Percentiles rank a stretch among this genome's conserved stretches.
These are phyloP conservation scores for Botryotinia globosa DNA, from an alignment of 2,329 filamentous ascomycete genomes.

Conservation along the genomic window DNA sequence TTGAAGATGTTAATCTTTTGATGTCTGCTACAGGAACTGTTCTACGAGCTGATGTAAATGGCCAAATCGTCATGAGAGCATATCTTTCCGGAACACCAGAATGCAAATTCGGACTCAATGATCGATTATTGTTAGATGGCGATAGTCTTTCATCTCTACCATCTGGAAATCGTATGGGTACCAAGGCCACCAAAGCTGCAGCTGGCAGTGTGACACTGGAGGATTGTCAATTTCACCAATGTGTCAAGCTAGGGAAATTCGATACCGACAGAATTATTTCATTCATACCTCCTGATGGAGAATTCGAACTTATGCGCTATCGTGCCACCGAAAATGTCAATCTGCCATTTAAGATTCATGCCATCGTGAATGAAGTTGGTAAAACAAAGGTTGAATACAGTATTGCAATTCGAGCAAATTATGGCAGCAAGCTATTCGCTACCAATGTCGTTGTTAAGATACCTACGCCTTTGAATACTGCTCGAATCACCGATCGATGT, in stretches of 20 bases:
- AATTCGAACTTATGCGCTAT: conserved; percentile 98
- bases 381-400: conserved; percentile 98
- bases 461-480: conserved; percentile 94
- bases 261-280: conserved; percentile 95
- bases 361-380: conserved; percentile 95
- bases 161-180: conserved; percentile 73
- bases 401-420: conserved; percentile 96
- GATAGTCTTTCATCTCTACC: conserved; percentile 63
- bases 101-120: conserved; percentile 98
- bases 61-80: conserved; percentile 97
- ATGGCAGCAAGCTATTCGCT: conserved; percentile 91
- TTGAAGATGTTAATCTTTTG: conserved; percentile 96
- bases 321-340: conserved; percentile 98
- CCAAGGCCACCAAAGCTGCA: conserved; percentile 90
- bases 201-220: conserved; percentile 94
- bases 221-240: conserved; percentile 98
- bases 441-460: conserved; percentile 95
- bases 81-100: conserved; percentile 95
- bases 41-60: conserved; percentile 90
- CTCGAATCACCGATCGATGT: conserved; percentile 86
- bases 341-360: conserved; percentile 96
- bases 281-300: conserved; percentile 94
- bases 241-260: conserved; percentile 95
- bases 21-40: conserved; percentile 98
- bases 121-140: conserved; percentile 85